Evolutionary conservation across 345 rosid species (phyloP), one percentile per base, ranked within the genome.

Genomic region (Psidium guajava): DNA sequence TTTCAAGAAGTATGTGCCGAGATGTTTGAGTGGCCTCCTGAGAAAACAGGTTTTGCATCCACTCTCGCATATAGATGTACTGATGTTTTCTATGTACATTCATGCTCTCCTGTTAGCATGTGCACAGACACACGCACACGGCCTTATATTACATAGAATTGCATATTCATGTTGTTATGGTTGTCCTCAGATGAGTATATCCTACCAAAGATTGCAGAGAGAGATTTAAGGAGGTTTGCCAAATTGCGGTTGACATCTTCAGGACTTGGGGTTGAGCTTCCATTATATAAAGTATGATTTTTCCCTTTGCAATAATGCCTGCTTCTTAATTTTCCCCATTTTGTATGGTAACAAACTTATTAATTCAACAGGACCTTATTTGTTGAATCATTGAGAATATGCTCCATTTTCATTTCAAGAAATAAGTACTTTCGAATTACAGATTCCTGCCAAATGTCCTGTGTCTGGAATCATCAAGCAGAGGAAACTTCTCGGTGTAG

Each of bases 171-270:
- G 28, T 21, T 28, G 2, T 81, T 59, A 18, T 80, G 44, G 32
- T 82, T 52, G 0, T 5, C 16, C 24, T 84, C 90, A 96, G 99
- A 97, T 89, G 98, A 96, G 87, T 96, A 95, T 88, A 89, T 95
- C 86, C 98, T 97, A 87, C 95, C 99, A 25, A 97, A 93, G 93
- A 91, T 96, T 89, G 99, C 98, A 84, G 99, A 97, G 91, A 92
- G 98, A 90, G 93, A 92, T 84, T 83, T 97, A 85, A 89, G 96
- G 73, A 91, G 94, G 86, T 95, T 92, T 84, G 93, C 94, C 87
- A 91, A 89, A 89, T 87, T 93, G 89, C 94, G 94, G 44, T 90
- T 88, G 16, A 82, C 90, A 83, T 91, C 95, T 64, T 84, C 87
- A 55, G 89, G 85, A 51, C 85, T 92, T 54, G 98, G 91, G 84